phyloP scores from a whole-genome alignment of 2,329 filamentous ascomycete species.

The Rhynchosporium secalis region DNA sequence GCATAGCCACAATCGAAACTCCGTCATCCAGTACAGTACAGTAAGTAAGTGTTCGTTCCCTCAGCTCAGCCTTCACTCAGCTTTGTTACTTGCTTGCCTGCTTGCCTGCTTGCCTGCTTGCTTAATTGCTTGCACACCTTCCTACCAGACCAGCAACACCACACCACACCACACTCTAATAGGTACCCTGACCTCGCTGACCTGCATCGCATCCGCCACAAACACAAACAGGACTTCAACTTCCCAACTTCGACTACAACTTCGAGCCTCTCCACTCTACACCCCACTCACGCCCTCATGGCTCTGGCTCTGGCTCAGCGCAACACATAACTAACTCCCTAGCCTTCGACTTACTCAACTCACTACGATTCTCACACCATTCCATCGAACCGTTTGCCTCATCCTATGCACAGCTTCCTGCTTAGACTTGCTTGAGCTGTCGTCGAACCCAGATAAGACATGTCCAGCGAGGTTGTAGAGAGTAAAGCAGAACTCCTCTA shows the following conservation, averaged over 20 bases:
- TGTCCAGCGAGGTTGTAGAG: conserved; percentile 23
- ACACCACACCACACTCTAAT: too few relatives aligned
- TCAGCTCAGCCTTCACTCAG: too few relatives aligned
- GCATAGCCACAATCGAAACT: too few relatives aligned
- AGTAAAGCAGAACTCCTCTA: conserved; percentile 13
- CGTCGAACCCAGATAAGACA: conserved; percentile 9
- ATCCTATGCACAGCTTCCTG: neutral
- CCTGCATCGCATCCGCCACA: too few relatives aligned
- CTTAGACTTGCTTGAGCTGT: neutral
- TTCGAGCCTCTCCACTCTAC: neutral
- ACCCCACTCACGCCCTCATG: neutral
- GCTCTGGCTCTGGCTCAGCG: conserved; percentile 1
- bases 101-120: too few relatives aligned
- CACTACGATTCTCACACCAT: conserved; percentile 12
- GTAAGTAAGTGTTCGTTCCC: too few relatives aligned
- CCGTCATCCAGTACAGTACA: too few relatives aligned
- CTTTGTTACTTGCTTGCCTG: too few relatives aligned
- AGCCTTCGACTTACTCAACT: neutral
- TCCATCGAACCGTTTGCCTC: neutral
- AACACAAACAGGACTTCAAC: neutral
- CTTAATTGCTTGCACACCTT: too few relatives aligned
- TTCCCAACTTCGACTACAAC: neutral
- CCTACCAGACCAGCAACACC: too few relatives aligned
- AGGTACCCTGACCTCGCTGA: too few relatives aligned
- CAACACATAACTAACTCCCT: neutral